phyloP scores from a whole-genome alignment of 768 basidiomycete species.

The Tricholoma furcatifolium region DNA sequence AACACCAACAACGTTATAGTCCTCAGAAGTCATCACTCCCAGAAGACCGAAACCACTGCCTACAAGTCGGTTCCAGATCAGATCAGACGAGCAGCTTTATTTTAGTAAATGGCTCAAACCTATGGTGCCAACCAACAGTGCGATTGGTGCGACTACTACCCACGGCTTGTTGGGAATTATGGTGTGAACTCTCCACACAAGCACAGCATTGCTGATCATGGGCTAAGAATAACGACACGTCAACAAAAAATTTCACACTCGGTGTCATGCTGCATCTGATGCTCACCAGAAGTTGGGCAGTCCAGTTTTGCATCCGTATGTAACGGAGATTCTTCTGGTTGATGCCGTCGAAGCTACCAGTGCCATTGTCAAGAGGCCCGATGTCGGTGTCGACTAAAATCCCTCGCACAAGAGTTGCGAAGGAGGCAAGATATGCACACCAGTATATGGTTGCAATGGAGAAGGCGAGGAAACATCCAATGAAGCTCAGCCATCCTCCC shows the following conservation, averaged over 20 bases:
- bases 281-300: conserved; percentile 13
- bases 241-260: background rate
- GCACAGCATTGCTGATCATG: conserved; percentile 14
- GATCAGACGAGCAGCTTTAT: background rate
- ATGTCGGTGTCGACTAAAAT: conserved; percentile 16
- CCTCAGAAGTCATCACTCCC: conserved; percentile 7
- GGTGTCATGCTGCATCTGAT: background rate
- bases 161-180: conserved; percentile 1
- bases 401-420: conserved; percentile 17
- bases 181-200: conserved; percentile 7
- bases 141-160: conserved; percentile 3
- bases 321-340: conserved; percentile 13
- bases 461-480: conserved; percentile 2
- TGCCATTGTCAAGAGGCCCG: conserved; percentile 10
- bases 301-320: conserved; percentile 14
- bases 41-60: conserved; percentile 15
- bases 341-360: conserved; percentile 15
- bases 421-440: conserved; percentile 15
- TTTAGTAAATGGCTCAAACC: background rate
- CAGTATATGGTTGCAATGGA: conserved; percentile 13
- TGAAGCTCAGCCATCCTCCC: background rate
- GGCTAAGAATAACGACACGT: conserved; percentile 2
- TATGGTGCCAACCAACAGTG: conserved; percentile 10
- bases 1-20: background rate
- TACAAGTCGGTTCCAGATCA: background rate